Conservation (phyloP, 768 basidiomycete genomes). For the Phallus indusiatus region DNA sequence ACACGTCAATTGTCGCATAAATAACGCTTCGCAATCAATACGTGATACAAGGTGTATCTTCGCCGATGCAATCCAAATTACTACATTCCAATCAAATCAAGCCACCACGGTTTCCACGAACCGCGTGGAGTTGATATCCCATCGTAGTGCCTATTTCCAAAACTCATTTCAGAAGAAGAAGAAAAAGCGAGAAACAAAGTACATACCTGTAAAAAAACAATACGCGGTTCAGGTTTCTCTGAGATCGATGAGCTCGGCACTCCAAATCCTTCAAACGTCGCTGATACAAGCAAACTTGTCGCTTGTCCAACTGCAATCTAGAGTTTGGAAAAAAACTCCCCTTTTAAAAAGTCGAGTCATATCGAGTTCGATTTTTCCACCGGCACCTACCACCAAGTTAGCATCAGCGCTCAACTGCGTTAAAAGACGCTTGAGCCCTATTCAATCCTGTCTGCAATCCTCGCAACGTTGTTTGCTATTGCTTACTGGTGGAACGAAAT, state of each 20-base stretch:
- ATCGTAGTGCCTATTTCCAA: constrained; percentile 78
- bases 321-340: too few species aligned
- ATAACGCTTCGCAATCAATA: constrained; percentile 93
- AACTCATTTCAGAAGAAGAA: neutral
- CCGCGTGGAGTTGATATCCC: constrained; percentile 70
- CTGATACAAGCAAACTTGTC: constrained; percentile 81
- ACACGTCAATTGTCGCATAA: constrained; percentile 72
- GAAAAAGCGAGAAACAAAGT: neutral
- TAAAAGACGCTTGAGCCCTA: constrained; percentile 85
- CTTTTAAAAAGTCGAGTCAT: neutral
- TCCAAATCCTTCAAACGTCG: constrained; percentile 66
- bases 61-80: constrained; percentile 96
- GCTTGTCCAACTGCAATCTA: constrained; percentile 72
- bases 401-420: constrained; percentile 82
- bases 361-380: neutral
- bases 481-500: constrained; percentile 86
- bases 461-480: constrained; percentile 55
- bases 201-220: constrained; percentile 87
- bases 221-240: constrained; percentile 47
- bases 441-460: constrained; percentile 89
- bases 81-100: constrained; percentile 33
- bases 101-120: constrained; percentile 80
- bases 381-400: constrained; percentile 46
- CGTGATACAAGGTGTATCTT: constrained; percentile 86
- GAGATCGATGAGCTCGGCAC: too few species aligned